Conservation (phyloP, 1,139 yeast genomes). For the Diutina scorzettiae region DNA sequence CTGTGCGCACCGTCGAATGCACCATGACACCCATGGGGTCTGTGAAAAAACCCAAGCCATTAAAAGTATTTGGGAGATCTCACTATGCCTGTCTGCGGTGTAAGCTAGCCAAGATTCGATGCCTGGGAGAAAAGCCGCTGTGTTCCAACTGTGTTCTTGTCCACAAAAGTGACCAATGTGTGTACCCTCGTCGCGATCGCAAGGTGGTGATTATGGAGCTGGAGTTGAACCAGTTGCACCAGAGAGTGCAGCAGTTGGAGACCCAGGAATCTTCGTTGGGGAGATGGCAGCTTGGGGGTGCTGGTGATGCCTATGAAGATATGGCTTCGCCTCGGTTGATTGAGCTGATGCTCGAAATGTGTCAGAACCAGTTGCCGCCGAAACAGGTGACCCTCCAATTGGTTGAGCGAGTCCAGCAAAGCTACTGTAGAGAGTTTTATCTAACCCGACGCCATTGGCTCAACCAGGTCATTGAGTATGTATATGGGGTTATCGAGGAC, state of each 20-base stretch:
- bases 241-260: conserved; percentile 27
- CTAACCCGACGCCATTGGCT: conserved; percentile 23
- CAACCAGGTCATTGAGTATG: background rate
- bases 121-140: conserved; percentile 33
- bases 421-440: conserved; percentile 31
- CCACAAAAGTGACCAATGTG: conserved; percentile 25
- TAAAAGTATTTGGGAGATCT: conserved; percentile 29
- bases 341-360: conserved; percentile 12
- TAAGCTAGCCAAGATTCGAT: conserved; percentile 25
- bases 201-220: conserved; percentile 41
- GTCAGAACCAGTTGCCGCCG: conserved; percentile 19
- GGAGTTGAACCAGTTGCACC: conserved; percentile 32
- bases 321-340: background rate
- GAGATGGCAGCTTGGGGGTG: background rate
- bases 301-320: background rate
- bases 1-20: background rate
- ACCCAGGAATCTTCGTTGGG: conserved; percentile 6
- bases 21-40: background rate
- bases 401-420: conserved; percentile 19
- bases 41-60: conserved; percentile 19
- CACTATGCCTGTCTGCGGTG: conserved; percentile 33
- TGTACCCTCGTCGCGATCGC: conserved; percentile 38
- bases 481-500: background rate
- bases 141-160: conserved; percentile 27
- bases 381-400: conserved; percentile 18